phyloP scores from a whole-genome alignment of 495 filamentous ascomycete species.

The Astrocystis sublimbata region DNA sequence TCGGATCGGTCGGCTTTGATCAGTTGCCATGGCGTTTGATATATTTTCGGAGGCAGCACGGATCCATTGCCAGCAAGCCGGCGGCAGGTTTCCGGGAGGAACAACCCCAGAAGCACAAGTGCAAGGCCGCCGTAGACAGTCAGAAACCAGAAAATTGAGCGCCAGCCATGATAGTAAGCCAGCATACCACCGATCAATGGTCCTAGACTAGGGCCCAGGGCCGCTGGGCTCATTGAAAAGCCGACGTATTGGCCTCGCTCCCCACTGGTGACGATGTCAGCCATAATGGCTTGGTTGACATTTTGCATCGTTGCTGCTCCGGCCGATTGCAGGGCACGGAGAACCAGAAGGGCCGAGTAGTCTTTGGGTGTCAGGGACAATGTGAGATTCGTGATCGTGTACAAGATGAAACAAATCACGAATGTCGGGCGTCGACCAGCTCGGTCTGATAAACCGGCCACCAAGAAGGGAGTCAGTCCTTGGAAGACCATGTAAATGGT shows the following conservation, averaged over 20 bases:
- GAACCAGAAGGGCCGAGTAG: conserved; percentile 52
- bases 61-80: conserved; percentile 66
- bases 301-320: conserved; percentile 54
- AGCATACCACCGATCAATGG: conserved; percentile 65
- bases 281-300: conserved; percentile 56
- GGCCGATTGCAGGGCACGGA: conserved; percentile 57
- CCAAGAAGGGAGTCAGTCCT: conserved; percentile 58
- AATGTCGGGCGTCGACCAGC: conserved; percentile 58
- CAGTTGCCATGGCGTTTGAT: no score
- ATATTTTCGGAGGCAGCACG: conserved; percentile 41
- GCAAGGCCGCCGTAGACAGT: conserved; percentile 50
- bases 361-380: conserved; percentile 51
- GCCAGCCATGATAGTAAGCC: conserved; percentile 63
- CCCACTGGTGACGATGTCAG: conserved; percentile 53
- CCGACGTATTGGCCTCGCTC: conserved; percentile 54
- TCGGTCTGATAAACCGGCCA: conserved; percentile 57
- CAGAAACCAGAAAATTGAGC: conserved; percentile 70
- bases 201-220: conserved; percentile 54
- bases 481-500: conserved; percentile 63
- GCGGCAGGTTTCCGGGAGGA: conserved; percentile 61
- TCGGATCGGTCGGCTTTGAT: no score
- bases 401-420: conserved; percentile 55
- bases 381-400: conserved; percentile 58
- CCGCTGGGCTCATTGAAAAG: conserved; percentile 39
- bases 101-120: conserved; percentile 44